A percentile compares a stretch with the other conserved stretches of the same genome.
Evolutionary conservation across 2,329 filamentous ascomycete species (phyloP).

Genomic region (Karstenula rhodostoma): DNA sequence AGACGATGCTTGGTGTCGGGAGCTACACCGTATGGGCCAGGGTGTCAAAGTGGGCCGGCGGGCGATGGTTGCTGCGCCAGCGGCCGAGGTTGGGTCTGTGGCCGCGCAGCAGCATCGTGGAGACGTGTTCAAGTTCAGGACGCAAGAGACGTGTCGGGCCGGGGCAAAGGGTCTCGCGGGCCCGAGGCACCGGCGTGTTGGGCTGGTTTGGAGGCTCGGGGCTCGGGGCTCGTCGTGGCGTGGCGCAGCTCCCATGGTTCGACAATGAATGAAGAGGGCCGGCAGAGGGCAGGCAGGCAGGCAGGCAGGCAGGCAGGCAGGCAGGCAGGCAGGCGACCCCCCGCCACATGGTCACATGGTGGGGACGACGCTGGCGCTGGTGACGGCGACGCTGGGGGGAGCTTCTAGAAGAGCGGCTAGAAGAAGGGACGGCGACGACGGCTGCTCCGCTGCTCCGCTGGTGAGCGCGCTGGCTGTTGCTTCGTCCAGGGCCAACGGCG

Average conservation of each 20-base stretch:
- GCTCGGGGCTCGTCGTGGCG: not conserved
- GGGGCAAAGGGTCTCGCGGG: slow-evolving; percentile 1
- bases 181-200: slow-evolving; percentile 4
- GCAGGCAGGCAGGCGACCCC: not conserved
- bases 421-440: not conserved
- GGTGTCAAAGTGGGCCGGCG: not conserved
- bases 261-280: not conserved
- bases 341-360: slow-evolving; percentile 10
- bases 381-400: not conserved
- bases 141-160: not conserved
- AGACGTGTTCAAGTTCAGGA: not conserved
- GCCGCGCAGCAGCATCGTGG: slow-evolving; percentile 4
- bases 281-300: too few species aligned
- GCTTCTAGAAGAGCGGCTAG: slow-evolving; percentile 13
- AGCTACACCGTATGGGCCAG: slow-evolving; percentile 2
- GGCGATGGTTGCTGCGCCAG: not conserved
- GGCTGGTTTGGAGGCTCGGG: not conserved
- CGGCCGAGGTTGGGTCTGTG: not conserved
- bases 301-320: too few species aligned
- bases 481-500: not conserved
- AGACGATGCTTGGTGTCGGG: slow-evolving; percentile 1
- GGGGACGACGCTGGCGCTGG: not conserved
- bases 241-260: slow-evolving; percentile 7
- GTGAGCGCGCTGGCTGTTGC: not conserved
- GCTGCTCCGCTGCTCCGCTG: not conserved